Percentiles rank a stretch among this genome's conserved stretches.
These are phyloP conservation scores for Piper betle DNA, from an alignment of 164 flowering plant genomes.

Conservation along the genomic window DNA sequence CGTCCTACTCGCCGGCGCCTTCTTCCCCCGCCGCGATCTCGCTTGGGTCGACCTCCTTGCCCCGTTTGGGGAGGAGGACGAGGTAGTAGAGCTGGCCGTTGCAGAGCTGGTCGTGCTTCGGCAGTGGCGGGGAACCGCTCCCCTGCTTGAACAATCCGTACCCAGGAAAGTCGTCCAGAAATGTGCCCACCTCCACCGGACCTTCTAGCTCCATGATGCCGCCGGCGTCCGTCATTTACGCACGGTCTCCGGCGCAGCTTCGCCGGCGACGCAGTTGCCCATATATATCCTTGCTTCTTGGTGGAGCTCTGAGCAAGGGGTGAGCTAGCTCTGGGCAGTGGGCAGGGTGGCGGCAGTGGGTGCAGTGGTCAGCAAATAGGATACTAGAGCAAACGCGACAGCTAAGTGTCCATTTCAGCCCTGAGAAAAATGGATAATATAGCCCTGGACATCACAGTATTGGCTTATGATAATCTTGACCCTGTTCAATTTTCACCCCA, in stretches of 20 bases:
- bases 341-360: too few species aligned
- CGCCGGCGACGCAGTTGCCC: constrained; percentile 43
- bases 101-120: constrained; percentile 20
- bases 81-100: constrained; percentile 39
- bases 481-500: too few species aligned
- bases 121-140: constrained; percentile 18
- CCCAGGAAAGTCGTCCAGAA: constrained; percentile 31
- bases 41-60: background rate
- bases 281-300: too few species aligned
- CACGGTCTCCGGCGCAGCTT: constrained; percentile 5
- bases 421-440: too few species aligned
- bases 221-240: constrained; percentile 39
- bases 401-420: too few species aligned
- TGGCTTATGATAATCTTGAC: too few species aligned
- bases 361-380: too few species aligned
- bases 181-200: constrained; percentile 22
- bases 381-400: too few species aligned
- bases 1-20: background rate
- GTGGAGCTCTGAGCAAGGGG: too few species aligned
- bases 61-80: constrained; percentile 17
- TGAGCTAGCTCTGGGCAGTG: too few species aligned
- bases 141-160: constrained; percentile 33
- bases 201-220: constrained; percentile 23
- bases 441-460: too few species aligned
- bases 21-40: too few species aligned